Conservation (phyloP, 768 basidiomycete genomes). For the Crassisporium funariophilum region DNA sequence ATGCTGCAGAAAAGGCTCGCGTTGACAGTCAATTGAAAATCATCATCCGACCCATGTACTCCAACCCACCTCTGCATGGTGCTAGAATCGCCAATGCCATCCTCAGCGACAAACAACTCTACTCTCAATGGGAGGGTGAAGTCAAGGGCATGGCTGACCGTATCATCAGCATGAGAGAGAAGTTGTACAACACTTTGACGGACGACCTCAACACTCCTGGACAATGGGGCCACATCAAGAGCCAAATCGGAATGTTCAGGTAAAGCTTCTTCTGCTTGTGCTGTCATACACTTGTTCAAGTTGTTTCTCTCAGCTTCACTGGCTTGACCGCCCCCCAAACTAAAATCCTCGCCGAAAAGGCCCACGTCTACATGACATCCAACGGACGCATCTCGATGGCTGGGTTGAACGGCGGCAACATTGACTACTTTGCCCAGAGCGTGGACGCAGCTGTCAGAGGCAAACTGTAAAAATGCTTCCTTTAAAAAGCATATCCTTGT, state of each 20-base stretch:
- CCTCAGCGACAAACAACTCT: slow-evolving; percentile 71
- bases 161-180: slow-evolving; percentile 91
- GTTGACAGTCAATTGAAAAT: slow-evolving; percentile 96
- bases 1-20: slow-evolving; percentile 77
- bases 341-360: slow-evolving; percentile 80
- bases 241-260: slow-evolving; percentile 99
- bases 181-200: slow-evolving; percentile 75
- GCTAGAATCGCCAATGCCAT: slow-evolving; percentile 87
- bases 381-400: slow-evolving; percentile 96
- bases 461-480: slow-evolving; percentile 49
- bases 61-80: slow-evolving; percentile 93
- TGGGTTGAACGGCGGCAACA: slow-evolving; percentile 80
- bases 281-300: slow-evolving; percentile 1
- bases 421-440: slow-evolving; percentile 88
- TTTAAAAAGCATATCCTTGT: slow-evolving; percentile 10
- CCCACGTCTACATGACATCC: slow-evolving; percentile 92
- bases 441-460: slow-evolving; percentile 84
- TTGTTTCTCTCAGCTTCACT: slow-evolving; percentile 63
- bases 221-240: slow-evolving; percentile 92
- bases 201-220: slow-evolving; percentile 88
- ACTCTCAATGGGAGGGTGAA: slow-evolving; percentile 87
- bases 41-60: slow-evolving; percentile 94
- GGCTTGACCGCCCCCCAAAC: slow-evolving; percentile 81
- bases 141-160: slow-evolving; percentile 96
- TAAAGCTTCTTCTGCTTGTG: slow-evolving; percentile 34